These are phyloP conservation scores for Centrapalus pauciflorus DNA, from an alignment of 129 eudicot species.

Conservation along the genomic window DNA sequence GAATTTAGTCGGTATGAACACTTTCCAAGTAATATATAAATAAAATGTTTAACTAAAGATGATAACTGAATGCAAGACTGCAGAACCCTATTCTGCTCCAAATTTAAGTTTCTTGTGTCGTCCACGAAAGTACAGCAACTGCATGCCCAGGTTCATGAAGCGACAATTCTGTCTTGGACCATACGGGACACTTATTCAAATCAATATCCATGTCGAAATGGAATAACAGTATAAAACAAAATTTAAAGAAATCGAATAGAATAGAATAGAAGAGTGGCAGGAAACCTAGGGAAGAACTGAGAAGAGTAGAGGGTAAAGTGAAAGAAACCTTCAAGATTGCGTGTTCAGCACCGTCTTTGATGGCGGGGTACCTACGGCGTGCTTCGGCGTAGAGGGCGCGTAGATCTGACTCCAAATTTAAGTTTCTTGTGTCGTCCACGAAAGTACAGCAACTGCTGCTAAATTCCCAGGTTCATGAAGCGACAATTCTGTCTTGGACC, in stretches of 20 bases:
- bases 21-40: background rate
- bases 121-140: too few species aligned
- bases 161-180: too few species aligned
- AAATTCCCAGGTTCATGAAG: slow-evolving; percentile 5
- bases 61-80: slow-evolving; percentile 1
- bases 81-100: slow-evolving; percentile 11
- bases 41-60: background rate
- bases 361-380: slow-evolving; percentile 93
- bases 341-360: slow-evolving; percentile 98
- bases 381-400: slow-evolving; percentile 95
- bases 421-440: slow-evolving; percentile 6
- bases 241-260: too few species aligned
- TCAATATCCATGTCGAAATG: too few species aligned
- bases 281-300: too few species aligned
- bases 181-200: too few species aligned
- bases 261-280: too few species aligned
- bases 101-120: too few species aligned
- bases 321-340: slow-evolving; percentile 80
- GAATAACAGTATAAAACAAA: too few species aligned
- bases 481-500: background rate
- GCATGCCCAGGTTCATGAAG: too few species aligned
- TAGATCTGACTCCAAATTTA: slow-evolving; percentile 76
- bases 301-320: too few species aligned
- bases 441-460: slow-evolving; percentile 11
- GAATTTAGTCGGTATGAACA: background rate